Base-by-base conservation (phyloP, 2,329 filamentous ascomycete species). In the Pestalotiopsis sp. region DNA sequence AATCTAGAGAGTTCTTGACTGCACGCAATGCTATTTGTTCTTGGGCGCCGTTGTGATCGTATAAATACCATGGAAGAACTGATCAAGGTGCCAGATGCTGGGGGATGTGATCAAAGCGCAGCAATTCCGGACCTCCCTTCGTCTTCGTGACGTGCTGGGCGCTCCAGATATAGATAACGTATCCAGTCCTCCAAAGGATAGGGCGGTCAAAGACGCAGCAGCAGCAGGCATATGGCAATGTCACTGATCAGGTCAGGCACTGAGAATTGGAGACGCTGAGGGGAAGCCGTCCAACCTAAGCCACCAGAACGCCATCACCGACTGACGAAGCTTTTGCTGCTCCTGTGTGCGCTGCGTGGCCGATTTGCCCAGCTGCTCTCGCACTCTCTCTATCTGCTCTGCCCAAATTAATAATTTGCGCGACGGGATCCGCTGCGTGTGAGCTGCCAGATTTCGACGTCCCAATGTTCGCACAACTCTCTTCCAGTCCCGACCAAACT, bases 381-480 rank as follows among this genome's bases (percentile, higher is more conserved):
- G 9, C 17, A 4, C 7, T n/a, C 20, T 6, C n/a, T 52, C 45
- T 52, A 20, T 20, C n/a, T 52, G 31, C 41, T 49, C n/a, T 52
- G 45, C 45, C 45, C 45, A 52, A 52, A 52, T 52, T 52, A 59
- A 59, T n/a, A 64, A 64, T 41, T 64, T 64, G 61, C 61, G 41
- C 61, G 39, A 52, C 45, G 45, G 45, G 45, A 52, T 52, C 45
- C 45, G 45, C 45, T 52, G 45, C 45, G 20, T 9, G 31, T 36
- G 45, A 52, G 45, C 45, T 52, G n/a, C 45, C 45, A 52, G 45
- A 52, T 39, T 14, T 31, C n/a, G 36, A 36, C 36, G 59, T 62
- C 36, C 59, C 17, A 62, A 36, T 62, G 59, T 62, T 20, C 27
- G 27, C 59, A 39, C 27, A 14, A 39, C 36, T 36, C n/a, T 62